A percentile compares a stretch with the other conserved stretches of the same genome.
These are phyloP conservation scores for Aureobasidium melanogenum DNA, from an alignment of 2,329 filamentous ascomycete species.

Conservation along the genomic window DNA sequence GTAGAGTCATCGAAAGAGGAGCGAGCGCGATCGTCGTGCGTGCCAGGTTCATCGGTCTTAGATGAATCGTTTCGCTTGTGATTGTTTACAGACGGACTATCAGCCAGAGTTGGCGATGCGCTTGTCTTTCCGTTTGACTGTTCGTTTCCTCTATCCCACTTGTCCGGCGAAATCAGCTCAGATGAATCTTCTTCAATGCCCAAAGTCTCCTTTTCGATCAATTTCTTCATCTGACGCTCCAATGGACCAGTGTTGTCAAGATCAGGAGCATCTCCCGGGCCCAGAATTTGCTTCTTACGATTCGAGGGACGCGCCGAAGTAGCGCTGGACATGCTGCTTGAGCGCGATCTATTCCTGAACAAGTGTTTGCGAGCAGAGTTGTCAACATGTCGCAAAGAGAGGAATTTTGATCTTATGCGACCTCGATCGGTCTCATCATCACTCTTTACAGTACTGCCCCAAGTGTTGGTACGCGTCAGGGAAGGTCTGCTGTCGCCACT, in stretches of 20 bases:
- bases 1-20: conserved; percentile 33
- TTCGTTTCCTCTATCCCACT: conserved; percentile 21
- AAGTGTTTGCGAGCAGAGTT: conserved; percentile 10
- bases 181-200: conserved; percentile 23
- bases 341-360: conserved; percentile 12
- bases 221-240: conserved; percentile 34
- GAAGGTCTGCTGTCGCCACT: background rate
- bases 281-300: conserved; percentile 50
- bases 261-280: conserved; percentile 31
- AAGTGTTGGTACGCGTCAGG: conserved; percentile 3
- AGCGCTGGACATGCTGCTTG: conserved; percentile 22
- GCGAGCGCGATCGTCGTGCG: conserved; percentile 23
- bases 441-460: conserved; percentile 2
- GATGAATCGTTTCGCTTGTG: background rate
- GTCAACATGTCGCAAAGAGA: conserved; percentile 14
- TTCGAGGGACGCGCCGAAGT: conserved; percentile 28
- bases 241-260: conserved; percentile 39
- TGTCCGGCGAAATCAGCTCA: conserved; percentile 33
- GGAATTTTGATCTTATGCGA: conserved; percentile 14
- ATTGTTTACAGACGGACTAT: background rate
- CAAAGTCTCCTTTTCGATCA: conserved; percentile 37
- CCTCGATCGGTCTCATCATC: conserved; percentile 8
- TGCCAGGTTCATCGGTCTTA: background rate
- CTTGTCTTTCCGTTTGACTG: background rate
- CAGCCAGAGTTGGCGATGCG: background rate